A percentile compares a stretch with the other conserved stretches of the same genome.
These are phyloP conservation scores for Globisporangium spiculum DNA, from an alignment of 352 stramenopile genomes.

Conservation along the genomic window DNA sequence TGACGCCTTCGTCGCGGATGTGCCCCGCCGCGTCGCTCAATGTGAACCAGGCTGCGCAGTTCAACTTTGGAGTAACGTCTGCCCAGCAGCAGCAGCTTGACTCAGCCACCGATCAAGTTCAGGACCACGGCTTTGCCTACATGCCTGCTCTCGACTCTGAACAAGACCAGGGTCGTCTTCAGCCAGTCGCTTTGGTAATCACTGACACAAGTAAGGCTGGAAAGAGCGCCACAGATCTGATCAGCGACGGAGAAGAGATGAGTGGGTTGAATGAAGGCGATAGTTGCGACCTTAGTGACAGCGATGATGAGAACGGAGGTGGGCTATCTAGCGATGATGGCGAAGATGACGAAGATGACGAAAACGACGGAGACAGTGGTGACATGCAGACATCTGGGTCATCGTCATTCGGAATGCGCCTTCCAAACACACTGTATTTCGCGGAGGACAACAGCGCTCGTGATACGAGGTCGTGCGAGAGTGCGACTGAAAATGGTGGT, in stretches of 20 bases:
- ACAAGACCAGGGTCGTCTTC: conserved; percentile 44
- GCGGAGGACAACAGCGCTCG: neutral
- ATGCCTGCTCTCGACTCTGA: conserved; percentile 30
- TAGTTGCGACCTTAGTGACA: conserved; percentile 20
- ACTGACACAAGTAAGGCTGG: neutral
- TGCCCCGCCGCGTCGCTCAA: conserved; percentile 87
- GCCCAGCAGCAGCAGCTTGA: neutral
- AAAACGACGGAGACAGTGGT: neutral
- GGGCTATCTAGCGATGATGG: neutral
- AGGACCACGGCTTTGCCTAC: conserved; percentile 30
- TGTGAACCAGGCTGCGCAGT: conserved; percentile 66
- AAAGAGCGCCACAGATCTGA: neutral
- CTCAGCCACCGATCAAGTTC: neutral
- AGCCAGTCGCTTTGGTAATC: conserved; percentile 33
- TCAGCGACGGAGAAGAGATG: conserved; percentile 7
- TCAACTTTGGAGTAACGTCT: conserved; percentile 66
- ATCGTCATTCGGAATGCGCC: neutral
- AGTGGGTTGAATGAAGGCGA: conserved; percentile 12
- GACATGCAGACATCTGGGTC: neutral
- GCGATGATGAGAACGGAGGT: conserved; percentile 1
- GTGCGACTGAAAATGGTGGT: neutral
- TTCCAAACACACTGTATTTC: neutral
- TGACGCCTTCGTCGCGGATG: conserved; percentile 46
- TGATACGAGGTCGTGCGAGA: conserved; percentile 1
- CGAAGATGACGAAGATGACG: neutral